phyloP scores from a whole-genome alignment of 192 early-diverging fungal genomes.

The Gonapodya sp. region DNA sequence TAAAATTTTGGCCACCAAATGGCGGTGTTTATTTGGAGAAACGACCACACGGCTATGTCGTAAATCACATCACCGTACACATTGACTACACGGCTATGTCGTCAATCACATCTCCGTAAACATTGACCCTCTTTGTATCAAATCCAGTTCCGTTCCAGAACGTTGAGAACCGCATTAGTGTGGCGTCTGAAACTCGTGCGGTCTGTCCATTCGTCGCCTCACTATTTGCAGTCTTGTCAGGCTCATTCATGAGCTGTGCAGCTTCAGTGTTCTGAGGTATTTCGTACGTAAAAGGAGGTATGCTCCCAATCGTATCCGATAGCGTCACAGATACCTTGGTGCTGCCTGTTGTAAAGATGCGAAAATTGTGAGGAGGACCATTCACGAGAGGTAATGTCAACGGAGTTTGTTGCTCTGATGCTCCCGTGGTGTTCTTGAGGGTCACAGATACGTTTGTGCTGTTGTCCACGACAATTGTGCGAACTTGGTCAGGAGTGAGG shows the following conservation, averaged over 20 bases:
- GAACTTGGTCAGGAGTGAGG: not conserved
- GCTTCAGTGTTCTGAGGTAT: too few species aligned
- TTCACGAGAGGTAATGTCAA: too few species aligned
- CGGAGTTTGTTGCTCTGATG: too few species aligned
- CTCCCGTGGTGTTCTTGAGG: not conserved
- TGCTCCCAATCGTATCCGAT: too few species aligned
- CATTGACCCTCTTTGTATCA: not conserved
- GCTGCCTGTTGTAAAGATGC: not conserved
- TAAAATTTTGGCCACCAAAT: too few species aligned
- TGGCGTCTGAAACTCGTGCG: too few species aligned
- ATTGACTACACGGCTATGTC: not conserved
- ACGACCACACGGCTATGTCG: too few species aligned
- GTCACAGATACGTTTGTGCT: not conserved
- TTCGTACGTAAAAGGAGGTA: too few species aligned
- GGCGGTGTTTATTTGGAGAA: too few species aligned
- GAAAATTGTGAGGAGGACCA: not conserved
- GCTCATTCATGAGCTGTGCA: too few species aligned
- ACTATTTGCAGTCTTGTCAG: too few species aligned
- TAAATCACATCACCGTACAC: not conserved
- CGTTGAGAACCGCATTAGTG: not conserved
- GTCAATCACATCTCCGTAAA: not conserved
- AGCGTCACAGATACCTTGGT: not conserved
- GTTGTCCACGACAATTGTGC: not conserved
- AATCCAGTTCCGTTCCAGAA: not conserved
- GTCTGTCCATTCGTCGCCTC: too few species aligned